These are phyloP conservation scores for Hansenula anomala DNA, from an alignment of 1,139 yeast species.

Conservation along the genomic window DNA sequence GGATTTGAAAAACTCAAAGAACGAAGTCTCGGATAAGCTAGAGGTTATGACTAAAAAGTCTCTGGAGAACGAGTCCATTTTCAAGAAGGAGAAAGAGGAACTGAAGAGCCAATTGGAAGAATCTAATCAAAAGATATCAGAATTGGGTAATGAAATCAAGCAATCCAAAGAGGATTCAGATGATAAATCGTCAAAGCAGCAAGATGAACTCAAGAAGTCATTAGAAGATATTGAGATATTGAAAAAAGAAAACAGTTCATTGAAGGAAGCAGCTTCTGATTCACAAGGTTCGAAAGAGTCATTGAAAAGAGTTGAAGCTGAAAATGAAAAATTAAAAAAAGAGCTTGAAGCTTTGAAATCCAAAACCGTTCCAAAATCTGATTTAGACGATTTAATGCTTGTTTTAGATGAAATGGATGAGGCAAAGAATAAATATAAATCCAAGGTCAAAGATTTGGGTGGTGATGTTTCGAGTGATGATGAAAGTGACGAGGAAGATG, in stretches of 20 bases:
- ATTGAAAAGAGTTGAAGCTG: not conserved
- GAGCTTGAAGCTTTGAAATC: slow-evolving; percentile 7
- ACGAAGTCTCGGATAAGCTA: no score
- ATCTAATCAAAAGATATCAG: no score
- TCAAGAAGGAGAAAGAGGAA: no score
- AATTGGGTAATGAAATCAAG: no score
- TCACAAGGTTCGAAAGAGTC: not conserved
- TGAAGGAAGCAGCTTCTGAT: not conserved
- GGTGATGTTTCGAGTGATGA: slow-evolving; percentile 48
- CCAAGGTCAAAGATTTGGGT: slow-evolving; percentile 43
- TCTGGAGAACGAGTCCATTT: no score
- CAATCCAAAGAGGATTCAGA: slow-evolving; percentile 2
- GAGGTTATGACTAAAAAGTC: no score
- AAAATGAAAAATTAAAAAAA: slow-evolving; percentile 1
- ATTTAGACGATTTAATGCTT: slow-evolving; percentile 72
- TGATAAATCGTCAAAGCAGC: slow-evolving; percentile 1
- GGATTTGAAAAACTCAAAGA: no score
- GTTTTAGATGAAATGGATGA: slow-evolving; percentile 74
- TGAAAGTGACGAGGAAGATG: slow-evolving; percentile 46
- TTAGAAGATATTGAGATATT: slow-evolving; percentile 5
- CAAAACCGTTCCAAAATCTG: slow-evolving; percentile 47
- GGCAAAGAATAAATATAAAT: slow-evolving; percentile 54
- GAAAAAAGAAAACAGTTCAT: not conserved
- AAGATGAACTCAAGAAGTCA: no score
- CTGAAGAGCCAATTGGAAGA: no score